Percentiles rank a stretch among this genome's conserved stretches.
Conservation (phyloP, 1,284 basidiomycete species). For the Cronartium quercuum region DNA sequence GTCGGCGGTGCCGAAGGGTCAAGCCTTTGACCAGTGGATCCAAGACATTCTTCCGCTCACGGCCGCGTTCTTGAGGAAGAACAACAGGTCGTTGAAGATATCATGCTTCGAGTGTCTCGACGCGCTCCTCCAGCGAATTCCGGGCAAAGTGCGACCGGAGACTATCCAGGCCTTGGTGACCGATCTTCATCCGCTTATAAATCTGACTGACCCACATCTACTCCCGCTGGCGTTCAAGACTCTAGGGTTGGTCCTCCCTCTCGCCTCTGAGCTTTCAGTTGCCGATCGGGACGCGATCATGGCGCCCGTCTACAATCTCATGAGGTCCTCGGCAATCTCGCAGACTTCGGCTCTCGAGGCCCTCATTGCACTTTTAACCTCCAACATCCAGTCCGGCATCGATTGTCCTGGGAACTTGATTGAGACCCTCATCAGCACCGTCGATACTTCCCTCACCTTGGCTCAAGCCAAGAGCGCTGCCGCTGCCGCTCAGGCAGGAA, state of each 20-base stretch:
- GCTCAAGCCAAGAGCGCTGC: slow-evolving; percentile 21
- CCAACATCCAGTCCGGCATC: slow-evolving; percentile 15
- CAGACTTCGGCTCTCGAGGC: slow-evolving; percentile 36
- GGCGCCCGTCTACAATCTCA: slow-evolving; percentile 28
- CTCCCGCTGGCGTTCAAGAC: slow-evolving; percentile 68
- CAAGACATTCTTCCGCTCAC: slow-evolving; percentile 71
- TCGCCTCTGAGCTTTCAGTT: slow-evolving; percentile 63
- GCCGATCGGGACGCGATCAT: slow-evolving; percentile 55
- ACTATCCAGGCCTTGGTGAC: slow-evolving; percentile 62
- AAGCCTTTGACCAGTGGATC: slow-evolving; percentile 64
- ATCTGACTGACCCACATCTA: slow-evolving; percentile 65
- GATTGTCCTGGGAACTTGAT: slow-evolving; percentile 20
- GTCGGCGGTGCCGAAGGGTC: slow-evolving; percentile 50
- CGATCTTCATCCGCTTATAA: slow-evolving; percentile 68
- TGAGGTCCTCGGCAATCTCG: slow-evolving; percentile 30
- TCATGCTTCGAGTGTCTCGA: slow-evolving; percentile 75
- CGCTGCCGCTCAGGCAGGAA: neutral
- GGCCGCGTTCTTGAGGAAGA: slow-evolving; percentile 68
- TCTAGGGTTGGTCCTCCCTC: slow-evolving; percentile 63
- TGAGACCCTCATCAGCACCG: neutral
- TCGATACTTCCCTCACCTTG: slow-evolving; percentile 19
- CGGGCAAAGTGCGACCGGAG: slow-evolving; percentile 58
- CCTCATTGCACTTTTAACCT: slow-evolving; percentile 27
- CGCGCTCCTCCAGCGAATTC: slow-evolving; percentile 66
- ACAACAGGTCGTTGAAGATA: slow-evolving; percentile 68